phyloP scores from a whole-genome alignment of 441 rosid species.

The Bocquillonia castaneifolia region DNA sequence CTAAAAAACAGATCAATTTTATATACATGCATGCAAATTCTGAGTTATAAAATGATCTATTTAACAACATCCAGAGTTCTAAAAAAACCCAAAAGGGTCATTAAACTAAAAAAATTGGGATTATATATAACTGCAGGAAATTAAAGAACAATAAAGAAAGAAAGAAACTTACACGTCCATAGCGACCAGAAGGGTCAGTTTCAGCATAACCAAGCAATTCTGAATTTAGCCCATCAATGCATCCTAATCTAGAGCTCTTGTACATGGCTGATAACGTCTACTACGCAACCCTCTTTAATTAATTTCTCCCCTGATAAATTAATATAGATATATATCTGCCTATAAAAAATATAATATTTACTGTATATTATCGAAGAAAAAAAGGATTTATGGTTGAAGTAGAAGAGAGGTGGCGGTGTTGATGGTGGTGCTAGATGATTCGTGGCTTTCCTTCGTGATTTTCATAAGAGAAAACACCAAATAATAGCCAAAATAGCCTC shows the following conservation, averaged over 20 bases:
- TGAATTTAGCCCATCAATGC: slow-evolving; percentile 25
- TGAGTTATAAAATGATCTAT: too few relatives aligned
- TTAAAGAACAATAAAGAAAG: background rate
- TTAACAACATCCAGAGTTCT: too few relatives aligned
- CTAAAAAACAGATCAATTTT: too few relatives aligned
- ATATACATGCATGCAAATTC: too few relatives aligned
- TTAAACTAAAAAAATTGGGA: too few relatives aligned
- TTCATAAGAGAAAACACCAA: slow-evolving; percentile 73
- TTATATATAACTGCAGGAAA: background rate
- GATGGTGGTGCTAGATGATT: slow-evolving; percentile 64
- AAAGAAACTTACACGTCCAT: slow-evolving; percentile 54
- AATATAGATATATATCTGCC: too few relatives aligned
- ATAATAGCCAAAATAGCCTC: slow-evolving; percentile 69
- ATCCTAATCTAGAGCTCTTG: slow-evolving; percentile 20
- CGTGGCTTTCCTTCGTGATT: slow-evolving; percentile 84
- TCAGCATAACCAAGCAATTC: slow-evolving; percentile 41
- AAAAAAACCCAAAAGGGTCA: too few relatives aligned
- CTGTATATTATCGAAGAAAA: background rate
- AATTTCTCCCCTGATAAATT: too few relatives aligned
- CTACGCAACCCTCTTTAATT: too few relatives aligned
- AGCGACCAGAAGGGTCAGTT: slow-evolving; percentile 61
- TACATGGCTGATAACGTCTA: slow-evolving; percentile 36
- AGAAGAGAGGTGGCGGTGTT: too few relatives aligned
- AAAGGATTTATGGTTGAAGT: too few relatives aligned
- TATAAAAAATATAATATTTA: too few relatives aligned